A percentile compares a stretch with the other conserved stretches of the same genome.
Evolutionary conservation across 768 basidiomycete genomes (phyloP).

Genomic region (Leucocoprinus birnbaumii): DNA sequence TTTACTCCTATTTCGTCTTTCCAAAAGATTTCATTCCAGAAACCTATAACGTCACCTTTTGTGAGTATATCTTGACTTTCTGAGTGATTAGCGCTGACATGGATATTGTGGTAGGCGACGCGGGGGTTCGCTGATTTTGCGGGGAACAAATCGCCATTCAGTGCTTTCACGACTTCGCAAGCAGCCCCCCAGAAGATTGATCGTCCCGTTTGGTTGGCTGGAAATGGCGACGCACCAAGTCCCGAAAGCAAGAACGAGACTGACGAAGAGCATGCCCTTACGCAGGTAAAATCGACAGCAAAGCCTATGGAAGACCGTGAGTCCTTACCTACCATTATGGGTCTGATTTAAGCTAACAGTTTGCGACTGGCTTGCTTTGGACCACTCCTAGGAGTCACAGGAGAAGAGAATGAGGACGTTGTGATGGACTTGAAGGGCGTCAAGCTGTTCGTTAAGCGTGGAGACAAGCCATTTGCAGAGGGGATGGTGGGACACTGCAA

Average conservation of each 20-base stretch:
- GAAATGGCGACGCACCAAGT: background rate
- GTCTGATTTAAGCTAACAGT: background rate
- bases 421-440: conserved; percentile 56
- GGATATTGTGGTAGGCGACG: no score
- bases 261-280: conserved; percentile 18
- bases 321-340: conserved; percentile 17
- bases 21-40: conserved; percentile 1
- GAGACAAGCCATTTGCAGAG: conserved; percentile 52
- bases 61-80: background rate
- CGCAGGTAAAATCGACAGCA: conserved; percentile 21
- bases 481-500: conserved; percentile 63
- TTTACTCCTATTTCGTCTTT: background rate
- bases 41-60: conserved; percentile 8
- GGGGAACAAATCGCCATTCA: conserved; percentile 4
- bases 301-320: conserved; percentile 25
- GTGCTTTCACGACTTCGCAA: background rate
- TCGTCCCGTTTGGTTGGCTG: background rate
- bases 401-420: conserved; percentile 64
- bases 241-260: background rate
- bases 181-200: background rate
- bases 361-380: background rate
- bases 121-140: conserved; percentile 10
- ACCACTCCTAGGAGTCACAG: conserved; percentile 41
- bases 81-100: no score
- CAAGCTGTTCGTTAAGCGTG: conserved; percentile 58